Evolutionary conservation across 2,329 filamentous ascomycete genomes (phyloP).

Genomic region (Nemania sp.): DNA sequence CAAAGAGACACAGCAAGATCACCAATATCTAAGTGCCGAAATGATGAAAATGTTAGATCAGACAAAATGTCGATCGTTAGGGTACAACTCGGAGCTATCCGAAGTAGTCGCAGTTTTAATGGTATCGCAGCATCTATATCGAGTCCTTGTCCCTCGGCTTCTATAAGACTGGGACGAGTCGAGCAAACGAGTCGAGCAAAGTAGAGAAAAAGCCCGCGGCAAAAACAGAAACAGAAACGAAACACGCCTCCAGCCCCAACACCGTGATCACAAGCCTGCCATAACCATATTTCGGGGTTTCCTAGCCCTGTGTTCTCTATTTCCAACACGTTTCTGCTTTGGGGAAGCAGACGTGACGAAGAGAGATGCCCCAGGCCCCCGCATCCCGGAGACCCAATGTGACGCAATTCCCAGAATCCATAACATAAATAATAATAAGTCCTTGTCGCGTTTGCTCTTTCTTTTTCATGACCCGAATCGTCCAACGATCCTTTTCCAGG

Average conservation of each 20-base stretch:
- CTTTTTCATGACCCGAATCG: slow-evolving; percentile 29
- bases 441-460: slow-evolving; percentile 25
- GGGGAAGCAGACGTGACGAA: background rate
- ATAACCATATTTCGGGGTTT: too few species aligned
- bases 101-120: background rate
- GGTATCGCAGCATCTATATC: background rate
- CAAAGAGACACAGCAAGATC: background rate
- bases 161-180: background rate
- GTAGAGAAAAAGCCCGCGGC: background rate
- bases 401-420: too few species aligned
- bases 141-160: background rate
- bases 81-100: too few species aligned
- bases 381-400: background rate
- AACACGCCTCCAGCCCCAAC: background rate
- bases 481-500: slow-evolving; percentile 34
- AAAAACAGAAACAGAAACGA: background rate
- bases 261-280: background rate
- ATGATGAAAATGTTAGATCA: background rate
- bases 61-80: too few species aligned
- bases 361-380: background rate
- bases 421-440: slow-evolving; percentile 30
- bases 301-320: background rate
- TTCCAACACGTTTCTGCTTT: background rate
- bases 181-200: background rate
- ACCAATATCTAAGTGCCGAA: background rate